Evolutionary conservation across 1,284 basidiomycete species (phyloP), one percentile per base, ranked within the genome.

Genomic region (Malassezia cuniculi): DNA sequence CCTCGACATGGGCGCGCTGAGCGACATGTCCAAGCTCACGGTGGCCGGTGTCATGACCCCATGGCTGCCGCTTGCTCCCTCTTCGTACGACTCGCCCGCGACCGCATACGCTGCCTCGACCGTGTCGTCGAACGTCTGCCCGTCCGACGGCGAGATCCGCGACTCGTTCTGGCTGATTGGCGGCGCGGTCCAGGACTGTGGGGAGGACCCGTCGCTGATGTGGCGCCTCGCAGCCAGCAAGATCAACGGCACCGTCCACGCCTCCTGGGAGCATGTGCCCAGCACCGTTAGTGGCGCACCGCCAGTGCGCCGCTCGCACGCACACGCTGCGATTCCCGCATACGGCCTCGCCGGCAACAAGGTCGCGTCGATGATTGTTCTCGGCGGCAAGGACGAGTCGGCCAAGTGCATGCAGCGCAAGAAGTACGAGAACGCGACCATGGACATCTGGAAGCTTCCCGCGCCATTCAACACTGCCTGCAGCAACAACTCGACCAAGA

Each of bases 111-210:
- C 52, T 2, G 43, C 47, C 20, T 33, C 36, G 29, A 34, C 19
- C 19, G 31, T 19, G 11, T 34, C 33, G 28, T 39, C 35, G 34
- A 47, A 27, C 25, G 28, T 28, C 17, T 53, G 25, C 29, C 26
- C 31, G 12, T 22, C 36, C 6, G 26, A 28, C 16, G 36, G 31
- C 18, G 27, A 36, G 17, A 31, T 33, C 36, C 6, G 10, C 5
- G 42, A 45, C 16, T 39, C 36, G 12, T 19, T 45, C 17, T 55
- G 44, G 41, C 10, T 55, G n/a, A 28, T 50, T 5, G 52, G 52
- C 21, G 52, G 52, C n/a, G 31, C 34, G 26, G 43, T 47, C 12
- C 26, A 34, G 16, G 22, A 50, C 32, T 54, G 52, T 29, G 7
- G n/a, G 8, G 18, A 20, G 14, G 32, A 41, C 21, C 5, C 34